A percentile compares a stretch with the other conserved stretches of the same genome.
phyloP scores from a whole-genome alignment of 495 filamentous ascomycete genomes.

The Parathielavia appendiculata region DNA sequence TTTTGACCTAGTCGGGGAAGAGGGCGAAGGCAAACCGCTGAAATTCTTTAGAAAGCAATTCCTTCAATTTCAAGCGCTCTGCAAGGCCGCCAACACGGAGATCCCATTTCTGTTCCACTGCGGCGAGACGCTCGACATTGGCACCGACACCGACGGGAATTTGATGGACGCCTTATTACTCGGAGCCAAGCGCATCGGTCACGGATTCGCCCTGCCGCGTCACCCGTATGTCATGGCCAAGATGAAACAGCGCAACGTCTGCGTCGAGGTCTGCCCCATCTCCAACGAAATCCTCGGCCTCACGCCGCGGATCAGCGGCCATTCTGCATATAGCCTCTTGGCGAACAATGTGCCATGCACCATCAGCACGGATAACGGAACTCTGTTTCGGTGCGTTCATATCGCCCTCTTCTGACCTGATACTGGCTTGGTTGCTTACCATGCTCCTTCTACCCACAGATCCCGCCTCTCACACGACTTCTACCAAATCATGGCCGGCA shows the following conservation, averaged over 20 bases:
- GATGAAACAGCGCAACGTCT: constrained; percentile 74
- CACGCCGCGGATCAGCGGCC: constrained; percentile 43
- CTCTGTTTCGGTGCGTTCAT: constrained; percentile 42
- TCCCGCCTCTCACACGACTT: constrained; percentile 55
- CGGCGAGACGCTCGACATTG: constrained; percentile 78
- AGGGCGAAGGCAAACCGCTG: constrained; percentile 66
- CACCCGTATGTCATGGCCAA: constrained; percentile 79
- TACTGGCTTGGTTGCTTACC: constrained; percentile 8
- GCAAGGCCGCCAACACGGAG: constrained; percentile 60
- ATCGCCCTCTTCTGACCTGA: not conserved
- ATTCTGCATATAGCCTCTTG: constrained; percentile 47
- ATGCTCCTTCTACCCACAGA: constrained; percentile 25
- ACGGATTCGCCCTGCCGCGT: constrained; percentile 82
- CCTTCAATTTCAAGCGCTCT: constrained; percentile 75
- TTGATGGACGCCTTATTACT: constrained; percentile 83
- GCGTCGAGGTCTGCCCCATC: constrained; percentile 85
- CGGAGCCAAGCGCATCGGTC: constrained; percentile 78
- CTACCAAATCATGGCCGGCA: constrained; percentile 52
- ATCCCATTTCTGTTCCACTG: constrained; percentile 97
- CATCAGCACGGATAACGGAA: constrained; percentile 52
- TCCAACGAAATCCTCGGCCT: constrained; percentile 71
- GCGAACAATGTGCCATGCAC: constrained; percentile 51
- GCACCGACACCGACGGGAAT: constrained; percentile 72
- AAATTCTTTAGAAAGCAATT: constrained; percentile 66
- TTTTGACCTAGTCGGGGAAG: constrained; percentile 86